Base-by-base conservation (phyloP, 306 rosid genomes). In the Sindora glabra region DNA sequence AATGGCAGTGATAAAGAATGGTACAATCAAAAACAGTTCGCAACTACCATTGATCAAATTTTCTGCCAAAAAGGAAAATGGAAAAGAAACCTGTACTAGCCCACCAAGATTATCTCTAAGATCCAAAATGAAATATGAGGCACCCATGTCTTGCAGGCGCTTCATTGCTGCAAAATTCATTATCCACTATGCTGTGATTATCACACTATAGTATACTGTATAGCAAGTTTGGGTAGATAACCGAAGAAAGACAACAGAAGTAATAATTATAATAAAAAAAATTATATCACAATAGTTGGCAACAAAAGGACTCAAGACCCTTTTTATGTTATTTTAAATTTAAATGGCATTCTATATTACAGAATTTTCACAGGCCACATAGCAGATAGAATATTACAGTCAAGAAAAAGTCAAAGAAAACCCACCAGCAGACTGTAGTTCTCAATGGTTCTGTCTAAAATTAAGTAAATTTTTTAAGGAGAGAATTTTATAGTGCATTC, bases 91-190 rank as follows among this genome's bases (percentile, higher is more conserved):
- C 98, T 91, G 98, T 29, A 88, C 98, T 48, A 91, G 82, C 68
- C 98, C 98, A 49, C 98, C 98, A 72, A 79, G 98, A 73, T 91
- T 91, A 77, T 88, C 98, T 81, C 98, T 81, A 65, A 91, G 96
- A 76, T 91, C 98, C 76, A 91, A 74, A 68, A 91, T 52, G 53
- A 91, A 91, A 78, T 67, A 85, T 26, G 95, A 88, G 27, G 95
- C 96, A 37, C 95, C 95, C 90, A 79, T 83, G 65, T 75, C 89
- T 81, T 86, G 84, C 56, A 91, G 96, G 65, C 92, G 86, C 70
- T 81, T 88, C 95, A 78, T 83, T 42, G 98, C 96, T 91, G 95
- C 81, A 74, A 77, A 72, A 74, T 68, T 48, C 42, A 71, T 55
- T 47, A 62, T 55, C 63, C 42, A 54, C 40, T 55, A 16, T 56